Conservation (phyloP, 2,329 filamentous ascomycete genomes). For the Calonectria hawksworthii region DNA sequence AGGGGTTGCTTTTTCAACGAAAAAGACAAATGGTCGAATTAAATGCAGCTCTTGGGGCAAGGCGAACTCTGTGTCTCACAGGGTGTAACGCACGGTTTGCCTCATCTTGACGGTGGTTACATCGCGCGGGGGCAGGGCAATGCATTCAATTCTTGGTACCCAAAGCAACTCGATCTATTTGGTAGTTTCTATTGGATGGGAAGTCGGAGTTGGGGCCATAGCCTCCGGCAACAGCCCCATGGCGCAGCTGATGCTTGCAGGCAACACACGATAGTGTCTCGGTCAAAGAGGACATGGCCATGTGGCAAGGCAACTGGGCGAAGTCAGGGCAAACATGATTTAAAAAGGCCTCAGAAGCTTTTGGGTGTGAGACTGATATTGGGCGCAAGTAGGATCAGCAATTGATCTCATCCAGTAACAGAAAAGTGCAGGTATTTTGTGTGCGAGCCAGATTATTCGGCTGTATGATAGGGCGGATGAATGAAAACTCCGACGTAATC, state of each 20-base stretch:
- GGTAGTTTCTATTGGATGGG: not conserved
- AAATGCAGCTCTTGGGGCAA: not conserved
- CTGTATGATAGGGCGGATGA: not conserved
- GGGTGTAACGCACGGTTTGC: not conserved
- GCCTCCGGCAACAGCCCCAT: not conserved
- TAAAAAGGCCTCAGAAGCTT: not conserved
- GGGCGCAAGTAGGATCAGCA: not conserved
- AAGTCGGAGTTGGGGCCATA: not conserved
- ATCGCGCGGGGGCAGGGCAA: not conserved
- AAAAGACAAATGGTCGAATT: not conserved
- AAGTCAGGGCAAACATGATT: not conserved
- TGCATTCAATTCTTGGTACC: not conserved
- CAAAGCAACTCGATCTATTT: not conserved
- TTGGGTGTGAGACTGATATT: not conserved
- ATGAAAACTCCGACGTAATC: not conserved
- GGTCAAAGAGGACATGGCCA: not conserved
- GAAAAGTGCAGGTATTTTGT: not conserved
- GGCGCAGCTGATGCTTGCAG: not conserved
- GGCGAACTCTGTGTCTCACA: not conserved
- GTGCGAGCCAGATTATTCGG: not conserved
- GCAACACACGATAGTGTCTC: not conserved
- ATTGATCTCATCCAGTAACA: not conserved
- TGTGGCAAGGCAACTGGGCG: not conserved
- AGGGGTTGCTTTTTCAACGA: not conserved
- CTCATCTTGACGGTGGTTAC: not conserved